phyloP scores from a whole-genome alignment of 2,329 filamentous ascomycete genomes.

The Colletotrichum tabaci region DNA sequence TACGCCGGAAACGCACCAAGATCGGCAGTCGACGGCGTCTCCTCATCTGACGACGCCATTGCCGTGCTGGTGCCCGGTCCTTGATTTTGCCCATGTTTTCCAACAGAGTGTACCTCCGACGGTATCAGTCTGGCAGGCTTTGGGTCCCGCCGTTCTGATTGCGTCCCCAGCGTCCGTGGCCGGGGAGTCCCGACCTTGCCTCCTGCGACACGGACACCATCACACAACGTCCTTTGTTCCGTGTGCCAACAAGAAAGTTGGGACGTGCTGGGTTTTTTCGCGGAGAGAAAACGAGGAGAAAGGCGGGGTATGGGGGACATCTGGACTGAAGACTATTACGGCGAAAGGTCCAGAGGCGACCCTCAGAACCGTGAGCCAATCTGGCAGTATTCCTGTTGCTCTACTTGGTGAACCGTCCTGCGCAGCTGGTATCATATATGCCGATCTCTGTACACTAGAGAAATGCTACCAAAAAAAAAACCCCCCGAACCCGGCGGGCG shows the following conservation, averaged over 20 bases:
- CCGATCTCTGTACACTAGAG: conserved; percentile 2
- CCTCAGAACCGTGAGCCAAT: not conserved
- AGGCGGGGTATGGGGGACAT: not conserved
- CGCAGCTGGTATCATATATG: conserved; percentile 10
- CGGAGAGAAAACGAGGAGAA: not conserved
- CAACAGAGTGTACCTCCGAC: conserved; percentile 11
- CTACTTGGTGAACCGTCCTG: not conserved
- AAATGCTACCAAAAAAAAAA: not conserved
- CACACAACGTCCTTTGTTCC: conserved; percentile 11
- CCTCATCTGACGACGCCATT: not conserved
- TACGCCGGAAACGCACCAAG: conserved; percentile 6
- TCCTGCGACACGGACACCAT: not conserved
- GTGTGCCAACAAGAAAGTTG: conserved; percentile 4
- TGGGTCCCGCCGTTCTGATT: conserved; percentile 27
- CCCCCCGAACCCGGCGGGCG: too few species aligned
- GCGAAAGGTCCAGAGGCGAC: not conserved
- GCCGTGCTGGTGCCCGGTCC: not conserved
- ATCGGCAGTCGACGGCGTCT: conserved; percentile 14
- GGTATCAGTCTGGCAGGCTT: conserved; percentile 11
- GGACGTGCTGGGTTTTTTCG: conserved; percentile 5
- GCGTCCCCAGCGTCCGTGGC: not conserved
- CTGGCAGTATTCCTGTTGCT: not conserved
- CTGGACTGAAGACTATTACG: not conserved
- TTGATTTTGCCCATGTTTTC: not conserved
- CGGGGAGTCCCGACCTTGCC: conserved; percentile 16